Base-by-base conservation (phyloP, 495 filamentous ascomycete genomes). In the Aspergillus conjunctus region DNA sequence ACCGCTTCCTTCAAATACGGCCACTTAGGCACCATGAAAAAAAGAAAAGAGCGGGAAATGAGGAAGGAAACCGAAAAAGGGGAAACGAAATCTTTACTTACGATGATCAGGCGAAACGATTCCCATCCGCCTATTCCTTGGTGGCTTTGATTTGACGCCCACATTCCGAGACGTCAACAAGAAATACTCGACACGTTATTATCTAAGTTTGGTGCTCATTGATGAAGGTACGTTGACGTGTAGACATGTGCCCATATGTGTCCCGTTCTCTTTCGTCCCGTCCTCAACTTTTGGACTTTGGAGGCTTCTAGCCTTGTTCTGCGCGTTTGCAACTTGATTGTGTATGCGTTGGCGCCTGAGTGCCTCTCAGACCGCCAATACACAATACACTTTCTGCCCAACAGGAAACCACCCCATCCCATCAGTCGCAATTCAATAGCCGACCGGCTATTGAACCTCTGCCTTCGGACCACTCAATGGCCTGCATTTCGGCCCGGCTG, bases 101-200 rank as follows among this genome's bases (percentile, higher is more conserved):
- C 63, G 50, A 32, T 41, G n/a, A 41, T 31, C 65, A 89, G 87
- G 88, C 63, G 94, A 99, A 82, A 97, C 94, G 10, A 99, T 99
- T 60, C 94, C 94, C 30, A 99, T 99, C 73, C 85, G 94, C 66
- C 82, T 99, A 26, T 99, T 99, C 84, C 87, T 99, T 37, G 94
- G 94, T 58, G 94, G 94, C 14, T 99, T 99, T 71, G 94, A 99
- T 72, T 79, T 99, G 61, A 98, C 94, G 1, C 94, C 94, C 9
- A 99, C 94, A 18, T 99, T 99, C 85, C 90, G 95, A 43, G 95
- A 99, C 75, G 94, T 99, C 60, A 99, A 99, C 86, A 99, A 98
- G 85, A 98, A 98, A 77, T 99, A 94, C 75, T 97, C 93, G 33
- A 98, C 95, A 56, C 83, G 94, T 64, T 99, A 99, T 77, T 98